These are phyloP conservation scores for Penicillium sp. DNA, from an alignment of 2,329 filamentous ascomycete genomes.

Conservation along the genomic window DNA sequence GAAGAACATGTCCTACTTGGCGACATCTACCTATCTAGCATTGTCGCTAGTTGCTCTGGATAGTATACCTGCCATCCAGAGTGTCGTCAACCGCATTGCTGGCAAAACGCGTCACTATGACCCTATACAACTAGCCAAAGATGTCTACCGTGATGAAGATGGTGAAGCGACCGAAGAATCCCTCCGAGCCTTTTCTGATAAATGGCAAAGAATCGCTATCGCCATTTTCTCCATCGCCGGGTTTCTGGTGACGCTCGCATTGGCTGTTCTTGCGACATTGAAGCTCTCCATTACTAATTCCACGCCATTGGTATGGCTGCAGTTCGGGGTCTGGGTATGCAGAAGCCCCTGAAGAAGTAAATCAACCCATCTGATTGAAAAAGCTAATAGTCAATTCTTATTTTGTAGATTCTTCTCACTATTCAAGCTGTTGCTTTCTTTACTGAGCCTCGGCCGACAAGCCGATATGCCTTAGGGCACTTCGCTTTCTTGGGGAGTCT, in stretches of 20 bases:
- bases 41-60: conserved; percentile 23
- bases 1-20: conserved; percentile 24
- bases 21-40: conserved; percentile 24
- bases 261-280: conserved; percentile 55
- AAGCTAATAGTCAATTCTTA: background rate
- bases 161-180: conserved; percentile 66
- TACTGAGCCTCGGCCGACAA: conserved; percentile 33
- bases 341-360: background rate
- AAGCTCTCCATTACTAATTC: conserved; percentile 27
- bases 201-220: conserved; percentile 55
- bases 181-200: conserved; percentile 61
- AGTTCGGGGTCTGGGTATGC: conserved; percentile 62
- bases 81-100: conserved; percentile 19
- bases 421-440: conserved; percentile 37
- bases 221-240: conserved; percentile 56
- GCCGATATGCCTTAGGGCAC: conserved; percentile 31
- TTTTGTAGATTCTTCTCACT: conserved; percentile 29
- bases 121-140: conserved; percentile 22
- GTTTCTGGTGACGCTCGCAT: conserved; percentile 54
- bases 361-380: background rate
- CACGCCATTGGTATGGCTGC: conserved; percentile 59
- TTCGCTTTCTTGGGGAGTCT: conserved; percentile 32
- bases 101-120: conserved; percentile 18
- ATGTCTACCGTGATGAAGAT: conserved; percentile 66
- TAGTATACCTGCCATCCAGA: conserved; percentile 28